Evolutionary conservation across 1,284 basidiomycete genomes (phyloP), one percentile per base, ranked within the genome.

Genomic region (Takashimella koratensis): DNA sequence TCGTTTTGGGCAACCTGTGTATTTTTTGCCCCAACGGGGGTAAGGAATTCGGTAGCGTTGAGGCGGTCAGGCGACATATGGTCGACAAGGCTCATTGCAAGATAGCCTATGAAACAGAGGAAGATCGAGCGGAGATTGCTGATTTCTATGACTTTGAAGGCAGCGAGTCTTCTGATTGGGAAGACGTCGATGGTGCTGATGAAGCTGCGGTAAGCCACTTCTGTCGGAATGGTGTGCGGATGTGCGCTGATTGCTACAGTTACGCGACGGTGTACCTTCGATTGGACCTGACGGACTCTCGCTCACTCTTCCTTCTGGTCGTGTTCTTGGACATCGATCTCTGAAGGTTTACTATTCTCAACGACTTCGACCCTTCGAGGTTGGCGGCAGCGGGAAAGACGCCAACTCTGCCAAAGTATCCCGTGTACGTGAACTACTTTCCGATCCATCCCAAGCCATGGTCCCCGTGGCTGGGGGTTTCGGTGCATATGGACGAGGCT

Each of bases 41-140:
- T 21, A 82, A 82, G 57, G 89, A 90, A 65, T 90, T 91, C 74
- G 81, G 84, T 49, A 85, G 83, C 20, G 67, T 93, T 45, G 86
- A 91, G 2, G 91, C 92, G 0, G 91, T 91, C 2, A 80, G 92
- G 61, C 90, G 88, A 67, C 93, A 97, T 70, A 97, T 97, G 94
- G 62, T 84, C 49, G 92, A 94, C 78, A 97, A 96, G 77, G 82
- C 82, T 42, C 96, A 99, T 68, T 97, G 94, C 82, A 97, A 97
- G 77, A 84, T 99, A 57, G 88, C 90, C 0, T 98, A 97, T 73
- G 88, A 92, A 51, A 78, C 81, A 1, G 85, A 89, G 63, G 75
- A 80, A 43, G 91, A 98, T 66, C 82, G 85, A 45, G 82, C 95
- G 45, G 93, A 97, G 68, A 65, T 96, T 5, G 88, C 92, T 0